Conservation (phyloP, 2,329 filamentous ascomycete genomes). For the Hortaea werneckii region DNA sequence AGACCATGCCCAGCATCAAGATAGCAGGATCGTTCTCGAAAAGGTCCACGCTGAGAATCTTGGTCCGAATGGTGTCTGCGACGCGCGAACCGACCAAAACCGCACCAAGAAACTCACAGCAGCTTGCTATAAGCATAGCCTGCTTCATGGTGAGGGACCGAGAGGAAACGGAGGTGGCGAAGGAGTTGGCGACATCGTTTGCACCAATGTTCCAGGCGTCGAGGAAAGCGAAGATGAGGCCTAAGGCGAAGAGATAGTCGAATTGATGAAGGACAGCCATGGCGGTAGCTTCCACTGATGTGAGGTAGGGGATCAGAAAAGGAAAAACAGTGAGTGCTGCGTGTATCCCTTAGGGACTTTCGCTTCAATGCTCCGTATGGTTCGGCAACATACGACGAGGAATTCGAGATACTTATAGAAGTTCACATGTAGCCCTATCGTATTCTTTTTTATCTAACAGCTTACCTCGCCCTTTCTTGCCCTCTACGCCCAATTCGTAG, state of each 20-base stretch:
- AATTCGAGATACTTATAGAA: too few species aligned
- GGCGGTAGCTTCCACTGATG: not conserved
- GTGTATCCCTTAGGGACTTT: too few species aligned
- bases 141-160: slow-evolving; percentile 42
- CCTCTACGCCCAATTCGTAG: too few species aligned
- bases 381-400: too few species aligned
- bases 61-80: slow-evolving; percentile 50
- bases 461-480: too few species aligned
- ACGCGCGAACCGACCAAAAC: slow-evolving; percentile 43
- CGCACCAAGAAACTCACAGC: slow-evolving; percentile 43
- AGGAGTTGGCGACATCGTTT: slow-evolving; percentile 43
- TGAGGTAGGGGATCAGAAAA: too few species aligned
- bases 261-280: not conserved
- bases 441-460: too few species aligned
- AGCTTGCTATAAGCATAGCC: slow-evolving; percentile 35
- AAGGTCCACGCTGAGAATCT: slow-evolving; percentile 40
- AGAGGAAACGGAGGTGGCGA: slow-evolving; percentile 41
- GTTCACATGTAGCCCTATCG: too few species aligned
- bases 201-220: slow-evolving; percentile 41
- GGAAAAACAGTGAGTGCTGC: too few species aligned
- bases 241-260: slow-evolving; percentile 43
- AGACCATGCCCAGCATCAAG: slow-evolving; percentile 39
- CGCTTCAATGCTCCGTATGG: too few species aligned
- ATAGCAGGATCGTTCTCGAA: slow-evolving; percentile 39
- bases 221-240: slow-evolving; percentile 52